Evolutionary conservation across 2,329 filamentous ascomycete species (phyloP).

Genomic region (Penicillium decumbens): DNA sequence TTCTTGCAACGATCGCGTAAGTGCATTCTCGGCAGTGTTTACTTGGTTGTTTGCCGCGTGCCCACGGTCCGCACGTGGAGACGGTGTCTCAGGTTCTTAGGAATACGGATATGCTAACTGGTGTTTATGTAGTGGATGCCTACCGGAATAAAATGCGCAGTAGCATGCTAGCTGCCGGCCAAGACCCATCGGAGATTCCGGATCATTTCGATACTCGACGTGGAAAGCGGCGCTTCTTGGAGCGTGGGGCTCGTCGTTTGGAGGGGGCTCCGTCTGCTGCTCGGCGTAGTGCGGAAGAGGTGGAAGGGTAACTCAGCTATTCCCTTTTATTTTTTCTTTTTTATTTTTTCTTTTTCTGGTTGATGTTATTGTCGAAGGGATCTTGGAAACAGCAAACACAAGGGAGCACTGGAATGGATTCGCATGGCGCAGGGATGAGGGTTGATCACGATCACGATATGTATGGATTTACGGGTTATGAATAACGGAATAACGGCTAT

Average conservation of each 20-base stretch:
- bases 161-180: constrained; percentile 71
- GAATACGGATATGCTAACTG: neutral
- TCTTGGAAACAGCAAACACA: constrained; percentile 6
- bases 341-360: neutral
- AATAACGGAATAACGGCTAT: neutral
- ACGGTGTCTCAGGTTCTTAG: constrained; percentile 3
- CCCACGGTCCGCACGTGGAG: constrained; percentile 6
- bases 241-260: constrained; percentile 35
- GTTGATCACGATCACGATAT: too few relatives aligned
- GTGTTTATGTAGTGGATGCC: constrained; percentile 65
- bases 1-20: constrained; percentile 88
- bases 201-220: constrained; percentile 85
- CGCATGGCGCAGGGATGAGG: constrained; percentile 4
- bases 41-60: neutral
- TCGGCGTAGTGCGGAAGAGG: constrained; percentile 36
- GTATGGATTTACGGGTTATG: neutral
- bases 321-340: neutral
- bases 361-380: constrained; percentile 3
- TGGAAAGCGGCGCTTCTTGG: constrained; percentile 73
- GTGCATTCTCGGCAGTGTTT: constrained; percentile 30
- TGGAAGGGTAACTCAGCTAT: constrained; percentile 25
- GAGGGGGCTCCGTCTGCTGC: constrained; percentile 27
- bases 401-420: constrained; percentile 12
- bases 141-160: constrained; percentile 88
- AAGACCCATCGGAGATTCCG: constrained; percentile 67